A percentile compares a stretch with the other conserved stretches of the same genome.
Conservation (phyloP, 768 basidiomycete species). For the Suillus clintonianus region DNA sequence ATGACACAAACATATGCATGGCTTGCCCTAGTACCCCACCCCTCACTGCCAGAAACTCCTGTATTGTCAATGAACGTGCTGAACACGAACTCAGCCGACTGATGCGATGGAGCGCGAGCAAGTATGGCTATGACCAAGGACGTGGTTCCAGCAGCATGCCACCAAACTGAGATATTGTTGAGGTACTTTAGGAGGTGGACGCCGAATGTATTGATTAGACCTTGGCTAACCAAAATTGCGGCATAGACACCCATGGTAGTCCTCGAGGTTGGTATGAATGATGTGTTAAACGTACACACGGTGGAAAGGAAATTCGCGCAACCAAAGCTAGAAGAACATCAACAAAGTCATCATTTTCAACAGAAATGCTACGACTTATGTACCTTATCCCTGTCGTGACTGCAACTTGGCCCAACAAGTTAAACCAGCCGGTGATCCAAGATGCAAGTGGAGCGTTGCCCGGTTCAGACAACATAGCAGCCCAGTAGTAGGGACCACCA, state of each 20-base stretch:
- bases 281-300: slow-evolving; percentile 55
- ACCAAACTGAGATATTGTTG: slow-evolving; percentile 74
- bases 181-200: slow-evolving; percentile 63
- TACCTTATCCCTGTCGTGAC: slow-evolving; percentile 75
- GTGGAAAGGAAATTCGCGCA: slow-evolving; percentile 73
- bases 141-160: slow-evolving; percentile 74
- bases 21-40: slow-evolving; percentile 70
- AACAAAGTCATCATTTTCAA: neutral
- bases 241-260: slow-evolving; percentile 72
- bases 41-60: slow-evolving; percentile 43
- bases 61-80: slow-evolving; percentile 70
- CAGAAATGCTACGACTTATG: slow-evolving; percentile 1
- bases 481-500: slow-evolving; percentile 81
- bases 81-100: slow-evolving; percentile 71
- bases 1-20: slow-evolving; percentile 70
- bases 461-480: slow-evolving; percentile 69
- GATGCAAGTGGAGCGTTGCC: slow-evolving; percentile 63
- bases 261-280: slow-evolving; percentile 57
- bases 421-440: slow-evolving; percentile 80
- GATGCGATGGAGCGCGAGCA: slow-evolving; percentile 70
- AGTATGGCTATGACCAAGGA: slow-evolving; percentile 68
- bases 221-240: slow-evolving; percentile 67
- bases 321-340: slow-evolving; percentile 48
- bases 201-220: slow-evolving; percentile 75
- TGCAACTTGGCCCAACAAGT: slow-evolving; percentile 73